These are phyloP conservation scores for Monosporascus sp. DNA, from an alignment of 2,329 filamentous ascomycete species.

Conservation along the genomic window DNA sequence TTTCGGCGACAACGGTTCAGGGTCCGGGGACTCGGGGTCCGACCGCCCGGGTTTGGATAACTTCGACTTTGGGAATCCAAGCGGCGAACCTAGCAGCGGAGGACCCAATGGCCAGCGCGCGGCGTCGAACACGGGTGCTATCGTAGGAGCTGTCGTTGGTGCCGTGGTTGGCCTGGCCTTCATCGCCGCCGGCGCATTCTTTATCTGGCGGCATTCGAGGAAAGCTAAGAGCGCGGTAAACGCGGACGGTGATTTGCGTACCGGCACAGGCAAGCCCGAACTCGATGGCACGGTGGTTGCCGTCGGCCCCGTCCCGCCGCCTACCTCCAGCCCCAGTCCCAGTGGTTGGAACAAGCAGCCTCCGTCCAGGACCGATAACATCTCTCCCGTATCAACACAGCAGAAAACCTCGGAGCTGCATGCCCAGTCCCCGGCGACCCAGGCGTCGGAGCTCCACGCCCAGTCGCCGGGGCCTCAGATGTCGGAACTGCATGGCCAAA, in stretches of 20 bases:
- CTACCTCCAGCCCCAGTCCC: constrained; percentile 11
- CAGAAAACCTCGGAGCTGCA: constrained; percentile 13
- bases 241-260: background rate
- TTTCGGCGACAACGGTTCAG: background rate
- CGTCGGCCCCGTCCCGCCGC: constrained; percentile 6
- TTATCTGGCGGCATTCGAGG: constrained; percentile 25
- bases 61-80: constrained; percentile 13
- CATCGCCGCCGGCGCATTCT: constrained; percentile 28
- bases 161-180: constrained; percentile 25
- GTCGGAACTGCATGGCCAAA: constrained; percentile 13
- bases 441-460: constrained; percentile 15
- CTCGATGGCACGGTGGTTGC: constrained; percentile 17
- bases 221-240: constrained; percentile 3
- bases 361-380: constrained; percentile 10
- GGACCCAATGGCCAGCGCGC: constrained; percentile 29
- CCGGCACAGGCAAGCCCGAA: constrained; percentile 16
- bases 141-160: constrained; percentile 30
- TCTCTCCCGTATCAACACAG: constrained; percentile 20
- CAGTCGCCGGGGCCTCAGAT: constrained; percentile 8
- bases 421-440: constrained; percentile 7
- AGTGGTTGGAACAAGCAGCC: constrained; percentile 7
- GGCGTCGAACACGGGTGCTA: constrained; percentile 15
- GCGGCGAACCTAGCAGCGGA: constrained; percentile 26
- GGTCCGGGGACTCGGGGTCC: constrained; percentile 12
- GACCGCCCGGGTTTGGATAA: constrained; percentile 27